phyloP scores from a whole-genome alignment of 1,284 basidiomycete genomes.

The Cutaneotrichosporon sp. region DNA sequence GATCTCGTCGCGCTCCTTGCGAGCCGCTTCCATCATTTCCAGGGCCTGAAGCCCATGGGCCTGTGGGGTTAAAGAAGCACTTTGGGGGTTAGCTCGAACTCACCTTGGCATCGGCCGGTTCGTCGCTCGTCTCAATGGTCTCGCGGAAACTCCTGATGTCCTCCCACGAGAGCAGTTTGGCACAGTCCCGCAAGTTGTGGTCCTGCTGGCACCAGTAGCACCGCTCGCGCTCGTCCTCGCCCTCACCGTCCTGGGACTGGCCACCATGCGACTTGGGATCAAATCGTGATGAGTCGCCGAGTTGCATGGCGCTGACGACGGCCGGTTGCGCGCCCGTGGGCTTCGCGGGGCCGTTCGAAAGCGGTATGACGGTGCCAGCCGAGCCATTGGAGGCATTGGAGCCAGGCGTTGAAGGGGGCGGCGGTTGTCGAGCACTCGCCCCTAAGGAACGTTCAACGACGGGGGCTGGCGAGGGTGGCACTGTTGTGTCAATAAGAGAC shows the following conservation, averaged over 20 bases:
- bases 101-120: constrained; percentile 14
- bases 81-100: background rate
- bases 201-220: constrained; percentile 19
- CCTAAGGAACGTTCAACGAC: background rate
- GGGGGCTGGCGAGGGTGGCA: background rate
- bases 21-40: constrained; percentile 11
- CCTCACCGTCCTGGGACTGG: background rate
- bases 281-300: constrained; percentile 23
- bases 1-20: constrained; percentile 1
- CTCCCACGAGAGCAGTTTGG: background rate
- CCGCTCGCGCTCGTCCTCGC: no score
- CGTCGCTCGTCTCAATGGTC: background rate
- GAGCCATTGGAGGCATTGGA: background rate
- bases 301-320: constrained; percentile 7
- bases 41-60: constrained; percentile 8
- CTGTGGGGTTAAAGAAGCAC: constrained; percentile 6
- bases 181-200: constrained; percentile 16
- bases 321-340: constrained; percentile 3
- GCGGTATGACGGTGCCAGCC: background rate
- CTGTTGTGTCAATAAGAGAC: background rate
- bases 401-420: background rate
- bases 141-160: background rate
- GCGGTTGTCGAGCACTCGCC: background rate
- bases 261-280: background rate
- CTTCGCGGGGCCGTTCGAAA: background rate